Evolutionary conservation across 345 rosid species (phyloP).

Genomic region (Streptanthus diversifolius): DNA sequence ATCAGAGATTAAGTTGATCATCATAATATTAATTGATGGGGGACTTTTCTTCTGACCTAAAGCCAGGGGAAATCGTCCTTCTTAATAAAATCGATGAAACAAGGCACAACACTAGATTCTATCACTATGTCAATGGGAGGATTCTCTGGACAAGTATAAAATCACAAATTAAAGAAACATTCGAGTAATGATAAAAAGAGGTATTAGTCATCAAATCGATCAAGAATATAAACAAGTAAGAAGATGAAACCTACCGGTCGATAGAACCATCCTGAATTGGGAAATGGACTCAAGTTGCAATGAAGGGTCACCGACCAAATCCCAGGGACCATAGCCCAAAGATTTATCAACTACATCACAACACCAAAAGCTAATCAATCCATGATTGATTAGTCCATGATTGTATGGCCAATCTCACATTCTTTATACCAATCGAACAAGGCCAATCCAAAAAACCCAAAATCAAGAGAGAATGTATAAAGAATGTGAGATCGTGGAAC

Average conservation of each 20-base stretch:
- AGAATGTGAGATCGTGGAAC: too few relatives aligned
- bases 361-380: background rate
- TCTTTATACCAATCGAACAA: too few relatives aligned
- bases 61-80: conserved; percentile 62
- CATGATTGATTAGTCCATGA: too few relatives aligned
- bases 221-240: background rate
- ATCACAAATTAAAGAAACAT: background rate
- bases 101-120: conserved; percentile 56
- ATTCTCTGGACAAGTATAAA: conserved; percentile 28
- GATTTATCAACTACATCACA: conserved; percentile 43
- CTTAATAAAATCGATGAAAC: conserved; percentile 60
- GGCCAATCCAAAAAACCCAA: too few relatives aligned
- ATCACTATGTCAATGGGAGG: conserved; percentile 59
- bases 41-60: conserved; percentile 37
- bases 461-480: too few relatives aligned
- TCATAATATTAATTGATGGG: background rate
- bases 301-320: conserved; percentile 37
- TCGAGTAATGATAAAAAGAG: background rate
- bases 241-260: conserved; percentile 40
- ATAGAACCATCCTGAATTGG: conserved; percentile 46
- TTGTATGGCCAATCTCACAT: too few relatives aligned
- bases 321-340: conserved; percentile 43
- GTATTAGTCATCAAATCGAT: background rate
- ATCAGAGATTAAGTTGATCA: background rate
- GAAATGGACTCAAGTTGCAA: conserved; percentile 45